phyloP scores from a whole-genome alignment of 2,329 filamentous ascomycete species.

The Stagonosporopsis tanaceti region DNA sequence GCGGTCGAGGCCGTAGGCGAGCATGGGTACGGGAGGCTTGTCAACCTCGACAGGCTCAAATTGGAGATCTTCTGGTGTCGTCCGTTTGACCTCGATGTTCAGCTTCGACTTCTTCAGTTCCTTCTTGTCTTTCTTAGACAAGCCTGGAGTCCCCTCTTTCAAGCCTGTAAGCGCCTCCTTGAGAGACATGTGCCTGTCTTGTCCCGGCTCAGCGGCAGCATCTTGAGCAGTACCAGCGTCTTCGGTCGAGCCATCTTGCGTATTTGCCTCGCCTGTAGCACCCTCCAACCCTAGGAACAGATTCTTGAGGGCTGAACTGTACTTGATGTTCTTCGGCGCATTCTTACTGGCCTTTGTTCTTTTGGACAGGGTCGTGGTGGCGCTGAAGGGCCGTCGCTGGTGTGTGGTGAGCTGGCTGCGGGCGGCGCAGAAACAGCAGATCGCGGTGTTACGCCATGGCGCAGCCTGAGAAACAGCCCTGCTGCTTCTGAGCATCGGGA shows the following conservation, averaged over 20 bases:
- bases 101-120: constrained; percentile 6
- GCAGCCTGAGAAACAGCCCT: constrained; percentile 26
- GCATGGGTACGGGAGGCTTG: constrained; percentile 64
- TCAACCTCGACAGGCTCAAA: constrained; percentile 53
- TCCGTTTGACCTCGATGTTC: constrained; percentile 33
- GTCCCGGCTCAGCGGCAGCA: neutral
- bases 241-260: neutral
- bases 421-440: constrained; percentile 35
- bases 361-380: constrained; percentile 19
- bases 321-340: constrained; percentile 1
- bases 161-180: neutral
- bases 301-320: neutral
- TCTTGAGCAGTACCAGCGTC: neutral
- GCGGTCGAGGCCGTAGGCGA: constrained; percentile 80
- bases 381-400: constrained; percentile 27
- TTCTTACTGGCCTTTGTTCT: constrained; percentile 12
- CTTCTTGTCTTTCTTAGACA: constrained; percentile 26
- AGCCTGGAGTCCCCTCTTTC: constrained; percentile 26
- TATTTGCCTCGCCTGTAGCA: neutral
- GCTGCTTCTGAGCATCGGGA: constrained; percentile 38
- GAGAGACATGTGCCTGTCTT: neutral
- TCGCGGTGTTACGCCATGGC: constrained; percentile 24
- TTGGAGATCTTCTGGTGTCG: constrained; percentile 41
- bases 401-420: constrained; percentile 15
- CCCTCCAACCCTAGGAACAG: neutral